These are phyloP conservation scores for Ricinus communis DNA, from an alignment of 345 rosid genomes.

Conservation along the genomic window DNA sequence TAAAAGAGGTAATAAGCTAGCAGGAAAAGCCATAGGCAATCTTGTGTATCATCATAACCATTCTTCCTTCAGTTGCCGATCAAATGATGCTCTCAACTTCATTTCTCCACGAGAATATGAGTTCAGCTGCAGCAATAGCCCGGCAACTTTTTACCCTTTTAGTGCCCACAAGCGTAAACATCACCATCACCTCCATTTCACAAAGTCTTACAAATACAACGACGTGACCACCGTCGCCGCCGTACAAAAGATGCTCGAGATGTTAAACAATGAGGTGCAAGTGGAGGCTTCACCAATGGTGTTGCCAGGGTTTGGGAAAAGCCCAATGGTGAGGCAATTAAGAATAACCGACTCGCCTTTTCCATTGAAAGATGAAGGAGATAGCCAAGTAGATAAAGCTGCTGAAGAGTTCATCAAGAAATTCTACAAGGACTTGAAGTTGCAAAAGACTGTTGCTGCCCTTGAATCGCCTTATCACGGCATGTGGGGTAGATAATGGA, in stretches of 20 bases:
- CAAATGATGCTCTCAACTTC: conserved; percentile 60
- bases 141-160: conserved; percentile 37
- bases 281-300: conserved; percentile 34
- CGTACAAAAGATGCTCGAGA: conserved; percentile 67
- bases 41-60: conserved; percentile 35
- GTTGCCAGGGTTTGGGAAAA: conserved; percentile 58
- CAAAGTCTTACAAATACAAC: conserved; percentile 33
- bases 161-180: conserved; percentile 37
- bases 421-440: conserved; percentile 64
- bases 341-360: conserved; percentile 84
- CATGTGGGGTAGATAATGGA: conserved; percentile 45
- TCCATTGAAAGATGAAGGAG: conserved; percentile 54
- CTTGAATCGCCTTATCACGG: conserved; percentile 51
- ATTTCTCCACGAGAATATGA: conserved; percentile 72
- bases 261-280: conserved; percentile 44
- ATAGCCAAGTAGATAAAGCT: conserved; percentile 60
- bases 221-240: conserved; percentile 55
- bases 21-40: conserved; percentile 55
- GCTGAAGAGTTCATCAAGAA: conserved; percentile 90
- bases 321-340: conserved; percentile 61
- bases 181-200: conserved; percentile 40
- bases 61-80: conserved; percentile 66
- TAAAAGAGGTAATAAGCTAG: conserved; percentile 52
- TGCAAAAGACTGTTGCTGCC: conserved; percentile 46
- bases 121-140: conserved; percentile 97